Percentiles rank a stretch among this genome's conserved stretches.
phyloP scores from a whole-genome alignment of 345 rosid genomes.

The Gossypium longicalyx region DNA sequence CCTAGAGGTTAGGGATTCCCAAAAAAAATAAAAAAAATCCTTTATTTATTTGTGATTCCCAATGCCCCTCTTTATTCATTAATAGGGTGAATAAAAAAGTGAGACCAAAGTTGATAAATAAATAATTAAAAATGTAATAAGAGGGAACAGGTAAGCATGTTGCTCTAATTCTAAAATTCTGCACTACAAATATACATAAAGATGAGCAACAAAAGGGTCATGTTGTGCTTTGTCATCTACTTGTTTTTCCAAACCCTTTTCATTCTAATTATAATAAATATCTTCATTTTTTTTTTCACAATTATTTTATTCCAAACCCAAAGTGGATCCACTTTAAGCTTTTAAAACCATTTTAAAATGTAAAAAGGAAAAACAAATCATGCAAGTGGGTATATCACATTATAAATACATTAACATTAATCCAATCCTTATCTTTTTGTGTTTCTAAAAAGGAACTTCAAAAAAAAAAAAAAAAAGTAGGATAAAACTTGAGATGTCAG shows the following conservation, averaged over 20 bases:
- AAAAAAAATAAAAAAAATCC: no score
- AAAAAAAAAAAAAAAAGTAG: no score
- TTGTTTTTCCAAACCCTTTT: constrained; percentile 17
- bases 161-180: not conserved
- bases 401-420: not conserved
- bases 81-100: not conserved
- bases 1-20: not conserved
- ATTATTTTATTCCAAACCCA: not conserved
- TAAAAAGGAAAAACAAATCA: not conserved
- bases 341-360: not conserved
- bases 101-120: not conserved
- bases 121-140: not conserved
- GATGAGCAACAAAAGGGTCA: constrained; percentile 12
- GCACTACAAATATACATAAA: constrained; percentile 3
- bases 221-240: constrained; percentile 30
- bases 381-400: not conserved
- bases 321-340: not conserved
- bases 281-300: no score
- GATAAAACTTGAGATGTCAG: constrained; percentile 16
- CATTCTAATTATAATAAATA: not conserved
- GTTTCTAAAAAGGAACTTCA: not conserved
- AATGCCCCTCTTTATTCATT: not conserved
- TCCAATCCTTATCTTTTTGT: not conserved
- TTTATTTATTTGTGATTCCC: not conserved
- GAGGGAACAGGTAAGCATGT: constrained; percentile 8